Evolutionary conservation across 2,329 filamentous ascomycete species (phyloP).

Genomic region (Hortaea werneckii): DNA sequence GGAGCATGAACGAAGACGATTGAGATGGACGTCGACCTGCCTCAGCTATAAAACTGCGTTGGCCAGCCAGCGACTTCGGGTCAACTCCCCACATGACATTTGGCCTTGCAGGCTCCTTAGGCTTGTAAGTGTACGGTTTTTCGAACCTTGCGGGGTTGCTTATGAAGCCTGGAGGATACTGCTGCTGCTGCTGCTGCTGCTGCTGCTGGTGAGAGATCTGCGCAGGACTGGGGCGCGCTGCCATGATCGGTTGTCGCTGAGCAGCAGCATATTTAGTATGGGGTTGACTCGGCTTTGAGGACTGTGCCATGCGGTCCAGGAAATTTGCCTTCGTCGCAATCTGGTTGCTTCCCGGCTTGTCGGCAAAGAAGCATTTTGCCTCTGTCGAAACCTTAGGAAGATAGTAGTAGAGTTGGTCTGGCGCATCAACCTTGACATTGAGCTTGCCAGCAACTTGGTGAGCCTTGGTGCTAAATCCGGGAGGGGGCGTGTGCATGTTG

Average conservation of each 20-base stretch:
- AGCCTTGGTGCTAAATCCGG: constrained; percentile 32
- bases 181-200: background rate
- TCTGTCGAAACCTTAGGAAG: constrained; percentile 80
- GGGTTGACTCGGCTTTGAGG: constrained; percentile 14
- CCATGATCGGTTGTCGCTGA: constrained; percentile 12
- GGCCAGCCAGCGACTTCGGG: constrained; percentile 20
- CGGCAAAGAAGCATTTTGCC: constrained; percentile 81
- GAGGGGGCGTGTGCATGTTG: constrained; percentile 33
- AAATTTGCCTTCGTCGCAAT: constrained; percentile 64
- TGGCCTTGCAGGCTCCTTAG: constrained; percentile 21
- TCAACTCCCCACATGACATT: constrained; percentile 19
- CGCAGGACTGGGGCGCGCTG: constrained; percentile 6
- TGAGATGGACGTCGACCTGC: constrained; percentile 12
- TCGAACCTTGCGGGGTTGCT: constrained; percentile 8
- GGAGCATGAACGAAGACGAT: background rate
- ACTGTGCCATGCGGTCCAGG: constrained; percentile 50
- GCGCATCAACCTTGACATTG: constrained; percentile 61
- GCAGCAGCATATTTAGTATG: background rate
- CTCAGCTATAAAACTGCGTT: constrained; percentile 19
- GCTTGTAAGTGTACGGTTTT: constrained; percentile 30
- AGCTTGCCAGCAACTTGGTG: constrained; percentile 39
- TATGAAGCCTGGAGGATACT: background rate
- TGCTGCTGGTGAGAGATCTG: constrained; percentile 6
- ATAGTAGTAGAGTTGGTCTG: constrained; percentile 79
- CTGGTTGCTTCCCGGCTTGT: constrained; percentile 52